phyloP scores from a whole-genome alignment of 208 protist species.

The Trypanosoma avium region DNA sequence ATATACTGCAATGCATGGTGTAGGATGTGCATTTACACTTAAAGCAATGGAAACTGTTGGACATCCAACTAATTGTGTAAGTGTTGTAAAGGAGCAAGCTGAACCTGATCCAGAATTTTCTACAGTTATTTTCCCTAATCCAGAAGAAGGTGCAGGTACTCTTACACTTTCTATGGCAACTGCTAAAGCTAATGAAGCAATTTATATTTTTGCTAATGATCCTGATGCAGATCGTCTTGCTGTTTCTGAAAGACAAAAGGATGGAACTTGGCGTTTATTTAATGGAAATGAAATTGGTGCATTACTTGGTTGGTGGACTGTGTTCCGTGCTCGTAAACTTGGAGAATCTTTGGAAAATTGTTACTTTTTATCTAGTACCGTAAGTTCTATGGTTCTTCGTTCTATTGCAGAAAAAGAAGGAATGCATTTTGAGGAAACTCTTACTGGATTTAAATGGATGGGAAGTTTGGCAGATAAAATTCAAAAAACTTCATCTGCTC shows the following conservation, averaged over 20 bases:
- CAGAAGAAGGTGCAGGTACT: conserved; percentile 95
- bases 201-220: conserved; percentile 97
- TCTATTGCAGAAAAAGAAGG: conserved; percentile 94
- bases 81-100: conserved; percentile 83
- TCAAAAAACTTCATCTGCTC: conserved; percentile 52
- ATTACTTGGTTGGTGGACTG: conserved; percentile 95
- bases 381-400: conserved; percentile 86
- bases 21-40: conserved; percentile 86
- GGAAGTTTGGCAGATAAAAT: conserved; percentile 83
- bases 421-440: conserved; percentile 90
- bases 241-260: conserved; percentile 83
- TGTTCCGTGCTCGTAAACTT: conserved; percentile 43
- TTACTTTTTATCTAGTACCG: conserved; percentile 73
- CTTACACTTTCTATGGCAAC: conserved; percentile 88
- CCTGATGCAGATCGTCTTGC: conserved; percentile 98
- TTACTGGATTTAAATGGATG: conserved; percentile 99
- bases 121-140: conserved; percentile 98
- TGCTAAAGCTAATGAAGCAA: conserved; percentile 55
- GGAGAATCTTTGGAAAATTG: conserved; percentile 46
- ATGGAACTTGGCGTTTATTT: conserved; percentile 93
- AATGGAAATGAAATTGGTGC: conserved; percentile 98
- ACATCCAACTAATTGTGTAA: conserved; percentile 44
- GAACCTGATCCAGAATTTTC: conserved; percentile 97
- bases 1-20: conserved; percentile 94
- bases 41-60: conserved; percentile 70